A percentile compares a stretch with the other conserved stretches of the same genome.
Evolutionary conservation across 2,329 filamentous ascomycete species (phyloP).

Genomic region (Clonostachys rosea): DNA sequence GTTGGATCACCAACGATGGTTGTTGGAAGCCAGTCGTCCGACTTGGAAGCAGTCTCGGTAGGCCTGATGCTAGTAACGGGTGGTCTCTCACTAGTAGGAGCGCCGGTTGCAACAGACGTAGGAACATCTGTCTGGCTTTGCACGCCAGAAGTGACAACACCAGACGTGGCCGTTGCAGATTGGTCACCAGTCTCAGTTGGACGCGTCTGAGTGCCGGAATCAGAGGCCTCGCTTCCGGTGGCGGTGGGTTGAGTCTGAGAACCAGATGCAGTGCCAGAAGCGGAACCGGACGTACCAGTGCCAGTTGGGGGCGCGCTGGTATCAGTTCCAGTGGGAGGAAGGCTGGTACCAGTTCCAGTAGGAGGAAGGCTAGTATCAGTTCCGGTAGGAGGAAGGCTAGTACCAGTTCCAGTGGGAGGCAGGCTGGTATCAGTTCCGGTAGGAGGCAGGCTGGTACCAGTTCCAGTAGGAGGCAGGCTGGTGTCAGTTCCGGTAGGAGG

Average conservation of each 20-base stretch:
- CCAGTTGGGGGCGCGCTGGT: background rate
- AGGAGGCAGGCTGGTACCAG: background rate
- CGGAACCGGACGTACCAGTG: background rate
- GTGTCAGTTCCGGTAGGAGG: background rate
- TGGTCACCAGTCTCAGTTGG: too few species aligned
- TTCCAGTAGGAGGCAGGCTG: background rate
- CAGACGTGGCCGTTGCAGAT: too few species aligned
- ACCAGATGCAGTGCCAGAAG: background rate
- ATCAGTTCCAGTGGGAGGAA: slow-evolving; percentile 2
- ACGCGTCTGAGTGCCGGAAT: too few species aligned
- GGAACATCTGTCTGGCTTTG: background rate
- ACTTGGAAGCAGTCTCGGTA: slow-evolving; percentile 35
- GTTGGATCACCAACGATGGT: slow-evolving; percentile 54
- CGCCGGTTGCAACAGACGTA: background rate
- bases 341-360: background rate
- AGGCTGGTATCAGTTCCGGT: slow-evolving; percentile 2
- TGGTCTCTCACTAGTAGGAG: background rate
- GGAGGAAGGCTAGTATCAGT: background rate
- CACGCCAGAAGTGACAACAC: too few species aligned
- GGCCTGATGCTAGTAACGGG: slow-evolving; percentile 32
- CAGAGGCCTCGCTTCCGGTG: background rate
- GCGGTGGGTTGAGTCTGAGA: background rate
- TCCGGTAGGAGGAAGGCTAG: background rate
- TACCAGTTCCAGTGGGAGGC: background rate
- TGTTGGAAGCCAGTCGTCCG: slow-evolving; percentile 48